Evolutionary conservation across 1,139 yeast genomes (phyloP).

Genomic region (Taphrina communis): DNA sequence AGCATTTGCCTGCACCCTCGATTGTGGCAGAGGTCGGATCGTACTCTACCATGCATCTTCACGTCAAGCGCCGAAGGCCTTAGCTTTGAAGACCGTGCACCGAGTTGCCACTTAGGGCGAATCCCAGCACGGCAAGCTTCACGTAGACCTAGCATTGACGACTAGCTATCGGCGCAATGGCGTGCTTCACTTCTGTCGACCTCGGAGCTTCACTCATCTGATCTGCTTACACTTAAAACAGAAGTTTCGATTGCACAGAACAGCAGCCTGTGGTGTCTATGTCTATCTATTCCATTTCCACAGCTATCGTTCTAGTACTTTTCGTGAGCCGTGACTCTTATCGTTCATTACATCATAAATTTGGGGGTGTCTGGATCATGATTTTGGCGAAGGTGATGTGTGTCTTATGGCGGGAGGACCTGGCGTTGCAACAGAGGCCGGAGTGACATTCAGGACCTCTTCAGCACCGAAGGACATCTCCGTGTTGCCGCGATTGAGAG

Average conservation of each 20-base stretch:
- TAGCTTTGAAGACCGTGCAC: no score
- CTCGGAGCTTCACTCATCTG: no score
- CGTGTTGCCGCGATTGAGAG: constrained; percentile 10
- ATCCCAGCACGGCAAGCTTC: no score
- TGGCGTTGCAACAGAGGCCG: neutral
- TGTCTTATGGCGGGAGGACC: constrained; percentile 1
- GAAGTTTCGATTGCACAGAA: no score
- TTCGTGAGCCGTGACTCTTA: neutral
- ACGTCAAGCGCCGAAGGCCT: no score
- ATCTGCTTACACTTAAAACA: no score
- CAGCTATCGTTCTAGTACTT: neutral
- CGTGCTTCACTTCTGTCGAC: neutral
- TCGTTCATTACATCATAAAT: constrained; percentile 9
- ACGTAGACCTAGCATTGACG: no score
- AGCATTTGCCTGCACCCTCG: no score
- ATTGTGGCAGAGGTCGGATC: neutral
- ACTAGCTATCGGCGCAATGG: neutral
- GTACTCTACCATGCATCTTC: no score
- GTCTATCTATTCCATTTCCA: neutral
- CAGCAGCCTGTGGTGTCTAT: neutral
- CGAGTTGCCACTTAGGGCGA: no score
- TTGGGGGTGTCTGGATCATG: neutral
- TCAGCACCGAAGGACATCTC: constrained; percentile 18
- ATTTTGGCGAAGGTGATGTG: constrained; percentile 13
- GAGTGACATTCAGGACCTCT: constrained; percentile 19